A percentile compares a stretch with the other conserved stretches of the same genome.
Evolutionary conservation across 208 protist genomes (phyloP).

Genomic region (Acanthamoeba healyi): DNA sequence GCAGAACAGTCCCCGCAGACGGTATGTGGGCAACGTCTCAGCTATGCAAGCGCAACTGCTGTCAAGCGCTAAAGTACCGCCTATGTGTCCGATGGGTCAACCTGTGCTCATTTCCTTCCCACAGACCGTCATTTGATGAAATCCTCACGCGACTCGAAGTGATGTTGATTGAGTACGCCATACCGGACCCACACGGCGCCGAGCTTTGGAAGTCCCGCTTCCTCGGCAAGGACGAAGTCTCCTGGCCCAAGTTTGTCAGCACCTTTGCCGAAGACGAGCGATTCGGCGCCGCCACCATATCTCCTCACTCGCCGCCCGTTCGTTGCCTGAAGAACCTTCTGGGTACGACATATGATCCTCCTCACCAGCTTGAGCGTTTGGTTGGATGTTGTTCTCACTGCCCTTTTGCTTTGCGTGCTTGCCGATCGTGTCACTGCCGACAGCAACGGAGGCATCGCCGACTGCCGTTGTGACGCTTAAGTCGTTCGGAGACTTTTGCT

Average conservation of each 20-base stretch:
- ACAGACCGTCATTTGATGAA: constrained; percentile 40
- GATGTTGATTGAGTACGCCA: constrained; percentile 59
- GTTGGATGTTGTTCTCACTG: too few relatives aligned
- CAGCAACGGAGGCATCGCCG: constrained; percentile 65
- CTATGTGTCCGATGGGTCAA: too few relatives aligned
- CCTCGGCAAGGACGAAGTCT: constrained; percentile 60
- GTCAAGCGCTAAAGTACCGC: too few relatives aligned
- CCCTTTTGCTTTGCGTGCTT: too few relatives aligned
- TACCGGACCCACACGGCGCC: constrained; percentile 47
- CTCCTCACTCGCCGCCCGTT: constrained; percentile 40
- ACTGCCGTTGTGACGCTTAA: constrained; percentile 62
- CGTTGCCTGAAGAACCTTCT: constrained; percentile 59
- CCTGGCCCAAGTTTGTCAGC: constrained; percentile 64
- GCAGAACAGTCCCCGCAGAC: constrained; percentile 47
- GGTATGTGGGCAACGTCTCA: neutral
- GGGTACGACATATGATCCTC: neutral
- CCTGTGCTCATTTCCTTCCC: neutral
- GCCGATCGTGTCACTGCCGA: neutral
- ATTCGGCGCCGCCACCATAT: constrained; percentile 47
- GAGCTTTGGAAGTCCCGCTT: constrained; percentile 56
- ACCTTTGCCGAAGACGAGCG: constrained; percentile 50
- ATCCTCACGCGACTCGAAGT: constrained; percentile 40
- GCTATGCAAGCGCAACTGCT: too few relatives aligned
- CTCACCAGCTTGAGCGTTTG: too few relatives aligned
- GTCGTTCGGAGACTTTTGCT: constrained; percentile 62